Conservation (phyloP, 1,139 yeast genomes). For the Debaryomyces subglobosus region DNA sequence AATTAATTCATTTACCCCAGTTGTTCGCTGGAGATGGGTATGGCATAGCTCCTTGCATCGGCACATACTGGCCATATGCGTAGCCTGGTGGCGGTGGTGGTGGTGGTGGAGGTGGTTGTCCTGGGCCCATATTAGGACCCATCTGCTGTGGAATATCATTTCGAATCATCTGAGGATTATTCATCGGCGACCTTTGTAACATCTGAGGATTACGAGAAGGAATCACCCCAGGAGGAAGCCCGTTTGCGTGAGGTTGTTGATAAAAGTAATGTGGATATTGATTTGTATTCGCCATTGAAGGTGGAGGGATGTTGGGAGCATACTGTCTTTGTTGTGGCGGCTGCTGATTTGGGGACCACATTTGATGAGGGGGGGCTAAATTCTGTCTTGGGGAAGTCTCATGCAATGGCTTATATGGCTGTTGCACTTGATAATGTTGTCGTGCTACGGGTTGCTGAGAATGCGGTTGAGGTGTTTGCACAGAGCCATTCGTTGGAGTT, state of each 20-base stretch:
- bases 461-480: constrained; percentile 13
- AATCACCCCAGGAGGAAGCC: constrained; percentile 10
- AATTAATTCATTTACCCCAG: constrained; percentile 32
- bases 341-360: constrained; percentile 29
- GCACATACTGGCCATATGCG: constrained; percentile 39
- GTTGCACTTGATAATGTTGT: constrained; percentile 23
- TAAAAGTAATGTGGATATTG: constrained; percentile 16
- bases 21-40: constrained; percentile 30
- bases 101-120: constrained; percentile 26
- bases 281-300: constrained; percentile 13
- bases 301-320: constrained; percentile 22
- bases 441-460: constrained; percentile 15
- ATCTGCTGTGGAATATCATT: constrained; percentile 18
- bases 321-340: constrained; percentile 19
- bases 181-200: constrained; percentile 25
- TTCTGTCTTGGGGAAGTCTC: constrained; percentile 27
- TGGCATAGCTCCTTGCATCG: constrained; percentile 37
- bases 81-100: constrained; percentile 41
- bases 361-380: constrained; percentile 28
- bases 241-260: constrained; percentile 18
- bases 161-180: constrained; percentile 24
- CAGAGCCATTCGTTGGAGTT: constrained; percentile 13
- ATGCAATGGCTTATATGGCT: constrained; percentile 20
- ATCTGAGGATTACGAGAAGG: constrained; percentile 12
- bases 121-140: constrained; percentile 21